phyloP scores from a whole-genome alignment of 768 basidiomycete genomes.

The Xerocomellus intermedius region DNA sequence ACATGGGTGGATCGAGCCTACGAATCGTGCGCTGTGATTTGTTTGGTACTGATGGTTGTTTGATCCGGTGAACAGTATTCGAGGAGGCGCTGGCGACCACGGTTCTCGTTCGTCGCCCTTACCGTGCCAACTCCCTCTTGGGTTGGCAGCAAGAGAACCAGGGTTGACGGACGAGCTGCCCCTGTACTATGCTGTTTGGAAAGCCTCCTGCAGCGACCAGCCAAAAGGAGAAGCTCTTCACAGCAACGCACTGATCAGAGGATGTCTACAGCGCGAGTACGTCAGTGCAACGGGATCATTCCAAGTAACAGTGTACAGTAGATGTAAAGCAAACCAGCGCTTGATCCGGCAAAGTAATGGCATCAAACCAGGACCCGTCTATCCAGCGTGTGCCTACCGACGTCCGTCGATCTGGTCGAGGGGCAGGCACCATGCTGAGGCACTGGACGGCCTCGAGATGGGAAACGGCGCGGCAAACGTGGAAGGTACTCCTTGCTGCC shows the following conservation, averaged over 20 bases:
- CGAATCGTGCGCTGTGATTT: slow-evolving; percentile 20
- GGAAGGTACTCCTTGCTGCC: no score
- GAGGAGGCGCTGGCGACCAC: slow-evolving; percentile 26
- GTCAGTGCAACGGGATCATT: not conserved
- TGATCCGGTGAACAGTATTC: slow-evolving; percentile 12
- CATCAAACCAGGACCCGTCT: no score
- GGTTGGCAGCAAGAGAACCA: slow-evolving; percentile 34
- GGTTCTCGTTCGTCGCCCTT: slow-evolving; percentile 21
- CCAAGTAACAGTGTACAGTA: not conserved
- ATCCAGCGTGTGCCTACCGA: no score
- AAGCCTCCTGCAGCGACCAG: slow-evolving; percentile 14
- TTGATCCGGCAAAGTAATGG: no score
- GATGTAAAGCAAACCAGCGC: not conserved
- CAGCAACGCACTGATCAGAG: not conserved
- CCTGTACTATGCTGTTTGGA: slow-evolving; percentile 28
- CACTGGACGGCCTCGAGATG: no score
- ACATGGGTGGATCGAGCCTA: slow-evolving; percentile 20
- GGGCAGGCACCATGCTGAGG: no score
- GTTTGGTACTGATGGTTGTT: not conserved
- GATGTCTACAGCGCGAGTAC: not conserved
- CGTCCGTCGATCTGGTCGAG: no score
- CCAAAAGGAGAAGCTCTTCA: slow-evolving; percentile 5
- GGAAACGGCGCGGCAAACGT: no score
- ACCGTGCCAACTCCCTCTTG: slow-evolving; percentile 30
- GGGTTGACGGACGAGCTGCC: slow-evolving; percentile 35